These are phyloP conservation scores for Skeletonema grethae DNA, from an alignment of 108 stramenopile species.

Conservation along the genomic window DNA sequence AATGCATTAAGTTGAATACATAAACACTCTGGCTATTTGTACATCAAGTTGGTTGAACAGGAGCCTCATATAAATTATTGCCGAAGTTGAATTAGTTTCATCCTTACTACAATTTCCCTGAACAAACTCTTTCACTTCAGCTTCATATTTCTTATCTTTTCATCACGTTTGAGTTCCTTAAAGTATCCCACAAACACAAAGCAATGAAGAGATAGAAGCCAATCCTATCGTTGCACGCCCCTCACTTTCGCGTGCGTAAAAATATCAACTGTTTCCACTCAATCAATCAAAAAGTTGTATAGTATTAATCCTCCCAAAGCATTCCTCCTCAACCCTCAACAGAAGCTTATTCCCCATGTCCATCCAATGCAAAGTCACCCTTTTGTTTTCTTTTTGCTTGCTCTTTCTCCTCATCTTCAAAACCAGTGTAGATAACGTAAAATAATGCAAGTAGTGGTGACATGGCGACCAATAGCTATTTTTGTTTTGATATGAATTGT, in stretches of 20 bases:
- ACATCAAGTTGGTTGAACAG: neutral
- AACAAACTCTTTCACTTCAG: neutral
- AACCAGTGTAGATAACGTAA: constrained; percentile 81
- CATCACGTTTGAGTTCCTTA: neutral
- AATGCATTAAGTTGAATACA: too few relatives aligned
- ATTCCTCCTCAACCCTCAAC: neutral
- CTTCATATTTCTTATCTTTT: neutral
- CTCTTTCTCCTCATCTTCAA: constrained; percentile 81
- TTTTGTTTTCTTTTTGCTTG: constrained; percentile 69
- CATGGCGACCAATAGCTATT: constrained; percentile 78
- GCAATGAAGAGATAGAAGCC: neutral
- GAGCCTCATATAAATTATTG: neutral
- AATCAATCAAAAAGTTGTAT: neutral
- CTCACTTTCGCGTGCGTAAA: neutral
- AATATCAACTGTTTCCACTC: neutral
- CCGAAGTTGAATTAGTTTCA: neutral
- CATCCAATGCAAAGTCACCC: constrained; percentile 85
- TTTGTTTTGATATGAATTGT: neutral
- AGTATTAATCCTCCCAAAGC: neutral
- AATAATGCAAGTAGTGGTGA: constrained; percentile 81
- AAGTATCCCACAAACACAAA: too few relatives aligned
- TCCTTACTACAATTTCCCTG: neutral
- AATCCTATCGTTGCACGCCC: neutral
- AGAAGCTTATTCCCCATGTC: constrained; percentile 78
- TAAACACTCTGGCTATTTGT: too few relatives aligned